These are phyloP conservation scores for Sclerotinia subarctica DNA, from an alignment of 2,329 filamentous ascomycete species.

Conservation along the genomic window DNA sequence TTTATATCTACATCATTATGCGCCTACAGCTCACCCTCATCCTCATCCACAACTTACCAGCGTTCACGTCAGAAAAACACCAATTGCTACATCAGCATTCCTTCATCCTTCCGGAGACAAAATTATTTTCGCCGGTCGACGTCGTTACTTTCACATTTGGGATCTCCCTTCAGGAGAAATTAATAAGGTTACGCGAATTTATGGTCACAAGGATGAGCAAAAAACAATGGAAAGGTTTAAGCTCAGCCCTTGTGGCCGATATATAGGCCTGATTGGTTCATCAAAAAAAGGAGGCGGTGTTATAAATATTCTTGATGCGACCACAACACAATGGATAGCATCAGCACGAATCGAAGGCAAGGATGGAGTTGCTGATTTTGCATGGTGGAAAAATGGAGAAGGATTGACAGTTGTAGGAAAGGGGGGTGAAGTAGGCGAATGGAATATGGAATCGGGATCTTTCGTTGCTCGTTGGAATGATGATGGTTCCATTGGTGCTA, in stretches of 20 bases:
- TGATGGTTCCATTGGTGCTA: conserved; percentile 83
- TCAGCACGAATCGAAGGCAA: conserved; percentile 78
- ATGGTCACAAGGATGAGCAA: conserved; percentile 77
- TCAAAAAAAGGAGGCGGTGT: conserved; percentile 81
- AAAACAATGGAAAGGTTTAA: conserved; percentile 89
- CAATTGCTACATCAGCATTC: conserved; percentile 82
- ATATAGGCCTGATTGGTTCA: conserved; percentile 79
- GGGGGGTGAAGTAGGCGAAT: conserved; percentile 89
- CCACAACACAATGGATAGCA: conserved; percentile 82
- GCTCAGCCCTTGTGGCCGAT: conserved; percentile 79
- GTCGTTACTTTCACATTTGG: conserved; percentile 94
- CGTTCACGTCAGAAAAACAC: conserved; percentile 78
- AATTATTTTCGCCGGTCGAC: conserved; percentile 83
- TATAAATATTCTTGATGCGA: conserved; percentile 78
- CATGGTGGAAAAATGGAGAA: conserved; percentile 84
- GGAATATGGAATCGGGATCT: conserved; percentile 64
- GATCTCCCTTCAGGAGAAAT: conserved; percentile 77
- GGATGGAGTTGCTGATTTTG: conserved; percentile 84
- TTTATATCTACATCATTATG: conserved; percentile 85
- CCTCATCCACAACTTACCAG: conserved; percentile 90
- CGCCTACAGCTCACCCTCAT: conserved; percentile 67
- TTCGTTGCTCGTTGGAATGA: conserved; percentile 85
- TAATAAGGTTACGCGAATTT: conserved; percentile 74
- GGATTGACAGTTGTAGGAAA: conserved; percentile 81
- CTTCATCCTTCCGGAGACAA: conserved; percentile 67